Evolutionary conservation across 225 moss, liverwort and hornwort genomes (phyloP), one percentile per base, ranked within the genome.

Genomic region (Polytrichum formosum): DNA sequence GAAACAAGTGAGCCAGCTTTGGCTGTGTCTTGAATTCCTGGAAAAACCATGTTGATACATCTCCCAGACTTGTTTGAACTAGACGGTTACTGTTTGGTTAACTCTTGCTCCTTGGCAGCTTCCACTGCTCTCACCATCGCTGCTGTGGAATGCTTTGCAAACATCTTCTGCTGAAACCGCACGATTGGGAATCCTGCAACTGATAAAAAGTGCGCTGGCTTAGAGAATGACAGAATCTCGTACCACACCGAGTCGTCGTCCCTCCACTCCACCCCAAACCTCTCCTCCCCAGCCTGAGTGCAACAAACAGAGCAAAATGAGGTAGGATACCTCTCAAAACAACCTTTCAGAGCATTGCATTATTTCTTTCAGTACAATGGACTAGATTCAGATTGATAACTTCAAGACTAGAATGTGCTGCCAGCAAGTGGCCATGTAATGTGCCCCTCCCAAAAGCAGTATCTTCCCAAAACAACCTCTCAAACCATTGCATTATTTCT

Each of bases 201-300:
- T 20, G 94, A 80, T 64, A 98, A 82, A 65, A 92, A 79, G 71
- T 94, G 87, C 22, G 92, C 92, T 55, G 97, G 92, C 72, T 94
- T 98, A 31, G 97, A 87, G 67, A 98, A 94, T 2, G 97, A 98
- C 25, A 82, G 72, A 53, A 94, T 88, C 64, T 98, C 92, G 73
- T 94, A 98, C 92, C 90, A 98, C 26, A 98, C 94, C n/a, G 82
- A 79, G 61, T 91, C 92, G 67, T 92, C 90, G 27, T 88, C 94
- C 72, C 81, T 85, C 97, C 97, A 98, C 77, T 98, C 94, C 25
- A 98, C 81, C 30, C 68, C 53, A 75, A 98, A 98, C 70, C 90
- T 88, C 78, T 98, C 94, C 74, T 98, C 97, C 70, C 97, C 97
- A 5, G 94, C 97, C 97, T 98, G 83, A 58, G 28, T 55, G 20